A percentile compares a stretch with the other conserved stretches of the same genome.
phyloP scores from a whole-genome alignment of 1,284 basidiomycete genomes.

The Leccinum pseudoinsigne region DNA sequence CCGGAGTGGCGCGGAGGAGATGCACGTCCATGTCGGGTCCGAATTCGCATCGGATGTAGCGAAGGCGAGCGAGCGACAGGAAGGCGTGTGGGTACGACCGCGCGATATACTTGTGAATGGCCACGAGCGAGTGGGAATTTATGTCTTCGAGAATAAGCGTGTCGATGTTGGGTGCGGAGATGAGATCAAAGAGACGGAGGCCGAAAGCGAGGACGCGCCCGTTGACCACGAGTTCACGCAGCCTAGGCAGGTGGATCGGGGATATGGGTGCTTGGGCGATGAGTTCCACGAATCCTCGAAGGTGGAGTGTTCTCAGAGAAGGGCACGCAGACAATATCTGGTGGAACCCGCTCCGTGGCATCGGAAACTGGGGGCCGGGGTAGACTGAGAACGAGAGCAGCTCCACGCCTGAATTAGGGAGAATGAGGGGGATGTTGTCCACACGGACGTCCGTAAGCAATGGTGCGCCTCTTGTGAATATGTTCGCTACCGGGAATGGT shows the following conservation, averaged over 20 bases:
- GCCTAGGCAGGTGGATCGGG: slow-evolving; percentile 23
- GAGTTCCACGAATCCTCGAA: slow-evolving; percentile 34
- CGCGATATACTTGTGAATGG: slow-evolving; percentile 31
- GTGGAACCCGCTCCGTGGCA: slow-evolving; percentile 28
- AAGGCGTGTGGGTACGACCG: slow-evolving; percentile 29
- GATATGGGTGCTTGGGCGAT: slow-evolving; percentile 17
- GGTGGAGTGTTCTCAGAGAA: slow-evolving; percentile 25
- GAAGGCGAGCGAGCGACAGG: slow-evolving; percentile 27
- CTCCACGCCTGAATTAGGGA: slow-evolving; percentile 19
- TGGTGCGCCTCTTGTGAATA: slow-evolving; percentile 32
- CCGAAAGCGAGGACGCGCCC: slow-evolving; percentile 31
- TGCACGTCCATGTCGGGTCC: slow-evolving; percentile 34
- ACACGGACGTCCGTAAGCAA: slow-evolving; percentile 31
- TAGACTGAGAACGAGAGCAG: slow-evolving; percentile 32
- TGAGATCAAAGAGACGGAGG: slow-evolving; percentile 33
- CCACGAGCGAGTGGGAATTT: slow-evolving; percentile 26
- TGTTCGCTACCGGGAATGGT: slow-evolving; percentile 21
- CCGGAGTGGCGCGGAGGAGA: slow-evolving; percentile 33
- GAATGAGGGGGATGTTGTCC: slow-evolving; percentile 31
- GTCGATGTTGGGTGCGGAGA: slow-evolving; percentile 32
- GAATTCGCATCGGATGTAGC: slow-evolving; percentile 34
- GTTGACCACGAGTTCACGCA: slow-evolving; percentile 34
- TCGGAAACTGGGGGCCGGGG: slow-evolving; percentile 33
- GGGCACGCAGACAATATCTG: slow-evolving; percentile 24
- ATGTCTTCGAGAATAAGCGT: slow-evolving; percentile 33